A percentile compares a stretch with the other conserved stretches of the same genome.
phyloP scores from a whole-genome alignment of 768 basidiomycete species.

The Naganishia vaughanmartiniae region DNA sequence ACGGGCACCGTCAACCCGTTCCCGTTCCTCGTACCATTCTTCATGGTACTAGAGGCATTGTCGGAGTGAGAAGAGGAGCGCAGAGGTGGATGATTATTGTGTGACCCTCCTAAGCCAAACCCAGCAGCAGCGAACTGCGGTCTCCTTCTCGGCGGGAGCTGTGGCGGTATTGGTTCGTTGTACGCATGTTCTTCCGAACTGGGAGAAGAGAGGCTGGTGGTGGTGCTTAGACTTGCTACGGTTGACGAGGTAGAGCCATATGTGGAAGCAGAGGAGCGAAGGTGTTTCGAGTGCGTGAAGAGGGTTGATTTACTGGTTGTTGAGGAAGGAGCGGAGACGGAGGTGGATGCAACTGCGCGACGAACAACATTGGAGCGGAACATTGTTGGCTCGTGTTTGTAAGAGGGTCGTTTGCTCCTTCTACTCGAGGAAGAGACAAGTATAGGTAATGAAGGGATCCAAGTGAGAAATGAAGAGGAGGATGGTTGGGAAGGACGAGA shows the following conservation, averaged over 20 bases:
- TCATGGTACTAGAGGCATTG: slow-evolving; percentile 9
- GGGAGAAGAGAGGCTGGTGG: neutral
- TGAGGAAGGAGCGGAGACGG: neutral
- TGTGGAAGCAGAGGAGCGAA: neutral
- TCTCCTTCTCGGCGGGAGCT: slow-evolving; percentile 38
- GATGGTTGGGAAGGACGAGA: too few relatives aligned
- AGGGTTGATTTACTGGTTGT: neutral
- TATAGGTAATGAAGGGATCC: too few relatives aligned
- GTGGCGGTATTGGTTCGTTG: slow-evolving; percentile 35
- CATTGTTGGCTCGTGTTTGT: too few relatives aligned
- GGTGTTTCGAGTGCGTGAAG: neutral
- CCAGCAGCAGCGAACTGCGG: slow-evolving; percentile 43
- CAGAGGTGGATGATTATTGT: neutral
- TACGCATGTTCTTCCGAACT: neutral
- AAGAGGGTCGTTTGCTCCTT: too few relatives aligned
- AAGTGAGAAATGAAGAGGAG: too few relatives aligned
- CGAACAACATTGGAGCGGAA: too few relatives aligned
- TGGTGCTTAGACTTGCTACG: slow-evolving; percentile 11
- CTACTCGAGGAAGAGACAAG: too few relatives aligned
- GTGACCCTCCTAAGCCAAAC: slow-evolving; percentile 36
- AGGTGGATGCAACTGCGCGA: neutral
- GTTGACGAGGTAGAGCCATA: neutral
- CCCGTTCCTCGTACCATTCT: slow-evolving; percentile 30
- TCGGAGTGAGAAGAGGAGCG: neutral
- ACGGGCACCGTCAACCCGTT: neutral